Evolutionary conservation across 1,284 basidiomycete genomes (phyloP).

Genomic region (Tremellales sp.): DNA sequence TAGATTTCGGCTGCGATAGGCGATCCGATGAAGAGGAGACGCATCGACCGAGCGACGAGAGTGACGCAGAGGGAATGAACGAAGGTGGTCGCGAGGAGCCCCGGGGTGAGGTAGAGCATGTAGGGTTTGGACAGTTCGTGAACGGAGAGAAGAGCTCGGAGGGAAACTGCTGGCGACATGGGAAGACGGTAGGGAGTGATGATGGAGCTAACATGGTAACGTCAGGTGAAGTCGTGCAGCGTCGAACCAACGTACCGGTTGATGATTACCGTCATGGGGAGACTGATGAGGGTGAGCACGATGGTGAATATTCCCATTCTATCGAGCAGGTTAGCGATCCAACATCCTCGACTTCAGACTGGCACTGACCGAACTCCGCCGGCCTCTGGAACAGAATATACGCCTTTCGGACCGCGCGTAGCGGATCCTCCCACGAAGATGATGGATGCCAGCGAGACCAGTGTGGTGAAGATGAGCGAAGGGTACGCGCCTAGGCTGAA

Average conservation of each 20-base stretch:
- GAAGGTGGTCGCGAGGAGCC: constrained; percentile 66
- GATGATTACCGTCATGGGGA: constrained; percentile 75
- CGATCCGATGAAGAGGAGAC: constrained; percentile 63
- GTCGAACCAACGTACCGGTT: constrained; percentile 58
- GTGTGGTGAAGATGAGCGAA: constrained; percentile 61
- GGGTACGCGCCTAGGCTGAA: constrained; percentile 58
- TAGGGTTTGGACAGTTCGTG: constrained; percentile 75
- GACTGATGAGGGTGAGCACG: constrained; percentile 65
- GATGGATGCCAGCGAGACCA: constrained; percentile 41
- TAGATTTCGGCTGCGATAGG: constrained; percentile 19
- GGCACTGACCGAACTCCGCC: constrained; percentile 60
- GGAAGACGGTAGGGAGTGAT: constrained; percentile 79
- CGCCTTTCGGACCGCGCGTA: constrained; percentile 54
- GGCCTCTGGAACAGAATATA: constrained; percentile 63
- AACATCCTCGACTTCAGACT: constrained; percentile 35
- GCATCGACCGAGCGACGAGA: constrained; percentile 63
- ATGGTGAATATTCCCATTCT: constrained; percentile 47
- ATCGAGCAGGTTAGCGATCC: background rate
- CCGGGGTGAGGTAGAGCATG: constrained; percentile 77
- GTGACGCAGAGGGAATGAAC: constrained; percentile 65
- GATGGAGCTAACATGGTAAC: constrained; percentile 65
- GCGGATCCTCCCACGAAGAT: constrained; percentile 45
- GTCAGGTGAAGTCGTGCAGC: constrained; percentile 1
- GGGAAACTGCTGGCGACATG: constrained; percentile 58
- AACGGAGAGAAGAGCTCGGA: constrained; percentile 72